Base-by-base conservation (phyloP, 148 eudicot genomes). In the Rhododendron williamsianum region DNA sequence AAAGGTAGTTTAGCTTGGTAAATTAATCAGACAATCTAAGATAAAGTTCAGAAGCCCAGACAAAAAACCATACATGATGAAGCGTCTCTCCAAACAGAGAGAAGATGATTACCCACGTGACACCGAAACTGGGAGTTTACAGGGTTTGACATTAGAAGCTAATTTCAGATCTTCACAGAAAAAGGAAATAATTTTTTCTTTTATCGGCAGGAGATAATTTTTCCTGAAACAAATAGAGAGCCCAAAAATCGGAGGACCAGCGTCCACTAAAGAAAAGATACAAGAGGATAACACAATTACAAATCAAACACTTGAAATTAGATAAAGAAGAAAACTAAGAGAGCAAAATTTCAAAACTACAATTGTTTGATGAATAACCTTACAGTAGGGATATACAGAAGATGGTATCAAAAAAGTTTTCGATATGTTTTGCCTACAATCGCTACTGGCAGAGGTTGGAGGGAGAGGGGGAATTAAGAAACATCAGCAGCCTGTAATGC, bases 31-130 rank as follows among this genome's bases (percentile, higher is more conserved):
- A 54, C 15, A 82, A 23, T 27, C 52, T 63, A n/a, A 12, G 41
- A 13, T 45, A 6, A 67, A 82, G 27, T 63, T 67, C 69, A 36
- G 19, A 65, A 12, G 84, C 77, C 54, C 27, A 43, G 18, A 15
- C 11, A 35, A 43, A 35, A 43, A 63, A 41, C 52, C 56, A 82
- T 13, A 63, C 38, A 25, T 63, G 38, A 15, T 51, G 72, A 67
- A 43, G 56, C 84, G n/a, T 46, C 10, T 78, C 80, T 76, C 72
- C 72, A 65, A 43, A 82, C 52, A 80, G 41, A 60, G 6, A n/a
- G 49, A 82, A 30, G 83, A 58, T 33, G 33, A 16, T 11, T n/a
- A 11, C 49, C 76, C 52, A 82, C 23, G 10, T 10, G 74, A 63
- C 49, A 46, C 73, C 8, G 15, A 13, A 82, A 23, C 46, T 11